These are phyloP conservation scores for Vigna radiata DNA, from an alignment of 306 rosid species.

Conservation along the genomic window DNA sequence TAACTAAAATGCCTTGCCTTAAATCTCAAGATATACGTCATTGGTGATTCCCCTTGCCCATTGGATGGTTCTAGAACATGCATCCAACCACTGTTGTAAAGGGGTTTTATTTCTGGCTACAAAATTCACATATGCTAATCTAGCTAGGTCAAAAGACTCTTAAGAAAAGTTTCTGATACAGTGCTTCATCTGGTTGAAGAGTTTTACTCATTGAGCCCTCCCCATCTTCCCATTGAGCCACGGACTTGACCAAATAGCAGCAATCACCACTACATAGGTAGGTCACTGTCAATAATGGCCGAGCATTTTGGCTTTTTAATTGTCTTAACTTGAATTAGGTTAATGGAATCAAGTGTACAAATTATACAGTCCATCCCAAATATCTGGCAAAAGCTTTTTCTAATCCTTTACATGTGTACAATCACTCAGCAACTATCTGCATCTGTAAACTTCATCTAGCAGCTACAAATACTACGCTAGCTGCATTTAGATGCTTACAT, in stretches of 20 bases:
- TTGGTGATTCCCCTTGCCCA: slow-evolving; percentile 38
- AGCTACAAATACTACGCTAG: not conserved
- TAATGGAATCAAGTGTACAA: slow-evolving; percentile 21
- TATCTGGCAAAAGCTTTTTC: slow-evolving; percentile 42
- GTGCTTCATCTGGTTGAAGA: slow-evolving; percentile 49
- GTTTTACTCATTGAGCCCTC: slow-evolving; percentile 79
- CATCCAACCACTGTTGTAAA: slow-evolving; percentile 47
- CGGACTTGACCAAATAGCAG: slow-evolving; percentile 63
- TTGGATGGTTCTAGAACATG: slow-evolving; percentile 50
- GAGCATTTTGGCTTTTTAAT: slow-evolving; percentile 49
- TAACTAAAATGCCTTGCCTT: slow-evolving; percentile 33
- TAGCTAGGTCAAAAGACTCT: slow-evolving; percentile 50
- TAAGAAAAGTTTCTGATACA: slow-evolving; percentile 25
- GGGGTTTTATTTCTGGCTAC: slow-evolving; percentile 28
- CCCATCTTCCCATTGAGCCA: slow-evolving; percentile 92
- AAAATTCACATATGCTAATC: slow-evolving; percentile 25
- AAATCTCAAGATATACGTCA: slow-evolving; percentile 58
- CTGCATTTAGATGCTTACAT: not conserved
- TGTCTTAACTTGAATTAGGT: slow-evolving; percentile 38
- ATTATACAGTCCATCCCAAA: slow-evolving; percentile 38
- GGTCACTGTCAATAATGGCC: slow-evolving; percentile 67
- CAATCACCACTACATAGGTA: slow-evolving; percentile 58
- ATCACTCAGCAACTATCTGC: slow-evolving; percentile 34
- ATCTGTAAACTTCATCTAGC: not conserved
- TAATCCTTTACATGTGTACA: slow-evolving; percentile 30